phyloP scores from a whole-genome alignment of 768 basidiomycete species.

The Lactarius quietus region DNA sequence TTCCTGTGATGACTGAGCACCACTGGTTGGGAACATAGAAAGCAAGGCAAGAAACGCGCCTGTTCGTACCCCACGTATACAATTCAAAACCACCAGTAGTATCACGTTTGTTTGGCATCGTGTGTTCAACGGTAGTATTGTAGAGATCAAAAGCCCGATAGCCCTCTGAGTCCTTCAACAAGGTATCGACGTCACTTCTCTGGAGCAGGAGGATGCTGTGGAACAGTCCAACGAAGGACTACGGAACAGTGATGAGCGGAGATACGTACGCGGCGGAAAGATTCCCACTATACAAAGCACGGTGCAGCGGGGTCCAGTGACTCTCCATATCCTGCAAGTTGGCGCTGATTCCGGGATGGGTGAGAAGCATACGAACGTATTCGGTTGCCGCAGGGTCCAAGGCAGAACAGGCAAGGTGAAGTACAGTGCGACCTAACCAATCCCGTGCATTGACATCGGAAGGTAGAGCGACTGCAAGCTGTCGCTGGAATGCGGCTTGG shows the following conservation, averaged over 20 bases:
- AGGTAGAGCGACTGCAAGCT: constrained; percentile 41
- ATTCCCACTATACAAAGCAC: constrained; percentile 80
- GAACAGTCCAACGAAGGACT: background rate
- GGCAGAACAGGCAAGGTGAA: constrained; percentile 76
- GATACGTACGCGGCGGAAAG: constrained; percentile 58
- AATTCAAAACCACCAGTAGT: constrained; percentile 47
- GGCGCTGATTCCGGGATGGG: constrained; percentile 70
- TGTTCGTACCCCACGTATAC: constrained; percentile 84
- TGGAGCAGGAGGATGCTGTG: constrained; percentile 70
- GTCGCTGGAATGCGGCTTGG: constrained; percentile 72
- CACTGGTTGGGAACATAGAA: background rate
- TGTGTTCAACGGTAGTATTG: constrained; percentile 42
- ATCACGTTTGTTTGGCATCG: constrained; percentile 15
- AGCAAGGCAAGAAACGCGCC: constrained; percentile 3
- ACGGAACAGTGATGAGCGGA: background rate
- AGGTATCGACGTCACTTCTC: constrained; percentile 65
- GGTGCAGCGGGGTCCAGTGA: constrained; percentile 88
- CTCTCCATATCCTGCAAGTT: constrained; percentile 81
- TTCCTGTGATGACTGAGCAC: constrained; percentile 48
- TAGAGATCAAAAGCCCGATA: constrained; percentile 92
- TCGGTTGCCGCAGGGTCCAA: constrained; percentile 50
- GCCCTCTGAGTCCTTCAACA: constrained; percentile 79
- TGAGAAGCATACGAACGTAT: constrained; percentile 73
- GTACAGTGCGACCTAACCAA: constrained; percentile 65
- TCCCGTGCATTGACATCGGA: constrained; percentile 72